Evolutionary conservation across 2,329 filamentous ascomycete species (phyloP), one percentile per base, ranked within the genome.

Genomic region (Fonsecaea pedrosoi): DNA sequence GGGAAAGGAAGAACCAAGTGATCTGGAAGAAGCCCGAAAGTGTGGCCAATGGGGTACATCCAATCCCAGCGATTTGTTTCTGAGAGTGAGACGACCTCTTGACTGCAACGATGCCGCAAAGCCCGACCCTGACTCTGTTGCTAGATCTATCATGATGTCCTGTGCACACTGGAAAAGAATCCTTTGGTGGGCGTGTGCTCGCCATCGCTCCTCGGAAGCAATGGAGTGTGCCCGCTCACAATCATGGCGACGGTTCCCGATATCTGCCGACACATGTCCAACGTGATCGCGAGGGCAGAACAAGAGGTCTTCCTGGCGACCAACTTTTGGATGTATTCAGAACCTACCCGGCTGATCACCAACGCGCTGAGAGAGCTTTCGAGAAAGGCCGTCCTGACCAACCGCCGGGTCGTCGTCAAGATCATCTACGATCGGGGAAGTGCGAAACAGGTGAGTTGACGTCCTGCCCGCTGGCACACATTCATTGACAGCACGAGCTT

Each of bases 401-500:
- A 85, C 0, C 76, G 80, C 15, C 85, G 82, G 61, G 82, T 91
- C 0, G 83, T 91, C 0, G 85, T 93, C 66, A 93, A 92, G 75
- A 79, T 94, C 69, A 86, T 93, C 72, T 93, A 92, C 75, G 91
- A 94, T 75, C 84, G 89, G 9, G 90, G 89, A 8, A 87, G 85
- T 66, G 77, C 86, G 1, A 86, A 85, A 66, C 90, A 92, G 76
- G 77, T 82, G 38, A 60, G 70, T 58, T 32, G 4, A 3, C 18
- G 18, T 35, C n/a, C 21, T 38, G 3, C 42, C 18, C 45, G 7
- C 21, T 15, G 9, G 9, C 13, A 15, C 89, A 92, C 75, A 77
- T 35, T n/a, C 25, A 45, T 30, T 32, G 21, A 21, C 25, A 40
- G 45, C 13, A 9, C 4, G 21, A 62, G 57, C 32, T 66, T 45